These are phyloP conservation scores for Barnettozyma botsteinii DNA, from an alignment of 805 yeast genomes.

Conservation along the genomic window DNA sequence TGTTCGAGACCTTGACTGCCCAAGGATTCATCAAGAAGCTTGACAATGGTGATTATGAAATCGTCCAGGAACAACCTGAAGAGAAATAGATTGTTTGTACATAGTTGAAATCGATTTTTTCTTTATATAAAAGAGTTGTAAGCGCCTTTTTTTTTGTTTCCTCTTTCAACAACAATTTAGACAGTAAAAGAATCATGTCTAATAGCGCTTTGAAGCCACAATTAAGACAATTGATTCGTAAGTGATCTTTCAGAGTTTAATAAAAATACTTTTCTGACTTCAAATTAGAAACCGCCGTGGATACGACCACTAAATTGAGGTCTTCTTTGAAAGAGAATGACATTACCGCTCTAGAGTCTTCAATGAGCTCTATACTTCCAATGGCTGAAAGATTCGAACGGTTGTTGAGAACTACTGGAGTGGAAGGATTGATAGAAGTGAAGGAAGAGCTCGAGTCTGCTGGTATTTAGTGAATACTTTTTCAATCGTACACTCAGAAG, in stretches of 20 bases:
- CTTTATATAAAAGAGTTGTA: too few species aligned
- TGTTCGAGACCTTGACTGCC: slow-evolving; percentile 66
- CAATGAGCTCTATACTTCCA: slow-evolving; percentile 25
- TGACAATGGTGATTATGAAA: slow-evolving; percentile 49
- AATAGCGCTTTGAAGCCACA: slow-evolving; percentile 13
- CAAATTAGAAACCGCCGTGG: slow-evolving; percentile 14
- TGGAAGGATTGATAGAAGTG: slow-evolving; percentile 17
- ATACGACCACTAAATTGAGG: slow-evolving; percentile 11
- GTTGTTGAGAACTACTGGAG: slow-evolving; percentile 22
- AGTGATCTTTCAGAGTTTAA: background rate
- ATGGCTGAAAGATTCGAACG: slow-evolving; percentile 29
- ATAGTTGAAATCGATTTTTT: background rate
- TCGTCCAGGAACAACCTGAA: slow-evolving; percentile 14
- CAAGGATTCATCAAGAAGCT: slow-evolving; percentile 63
- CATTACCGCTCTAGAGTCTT: slow-evolving; percentile 14
- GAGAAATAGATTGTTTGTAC: background rate
- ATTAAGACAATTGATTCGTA: slow-evolving; percentile 19
- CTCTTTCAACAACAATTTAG: too few species aligned
- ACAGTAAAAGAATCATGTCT: slow-evolving; percentile 7
- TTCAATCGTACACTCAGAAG: too few species aligned
- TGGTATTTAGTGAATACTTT: too few species aligned
- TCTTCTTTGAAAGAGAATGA: slow-evolving; percentile 12
- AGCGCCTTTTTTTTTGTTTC: background rate
- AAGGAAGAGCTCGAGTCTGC: slow-evolving; percentile 24
- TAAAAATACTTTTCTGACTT: background rate